Evolutionary conservation across 441 rosid genomes (phyloP).

Genomic region (Brassica hybrid): DNA sequence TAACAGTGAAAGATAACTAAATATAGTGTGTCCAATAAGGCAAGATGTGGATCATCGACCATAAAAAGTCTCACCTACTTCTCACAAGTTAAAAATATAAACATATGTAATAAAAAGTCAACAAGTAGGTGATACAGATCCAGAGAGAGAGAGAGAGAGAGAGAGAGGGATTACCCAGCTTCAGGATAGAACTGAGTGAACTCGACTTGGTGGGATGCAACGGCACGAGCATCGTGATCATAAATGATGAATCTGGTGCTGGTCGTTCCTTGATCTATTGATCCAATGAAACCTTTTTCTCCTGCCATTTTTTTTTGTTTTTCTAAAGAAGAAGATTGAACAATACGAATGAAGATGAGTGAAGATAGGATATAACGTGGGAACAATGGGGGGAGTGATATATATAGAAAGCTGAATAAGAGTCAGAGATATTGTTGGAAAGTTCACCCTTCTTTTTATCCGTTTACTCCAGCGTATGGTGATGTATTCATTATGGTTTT

Average conservation of each 20-base stretch:
- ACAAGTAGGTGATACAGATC: background rate
- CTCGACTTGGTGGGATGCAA: conserved; percentile 93
- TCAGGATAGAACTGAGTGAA: too few relatives aligned
- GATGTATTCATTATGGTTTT: conserved; percentile 23
- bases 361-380: background rate
- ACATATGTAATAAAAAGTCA: background rate
- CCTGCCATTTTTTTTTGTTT: conserved; percentile 40
- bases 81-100: background rate
- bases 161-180: conserved; percentile 61
- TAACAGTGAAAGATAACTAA: background rate
- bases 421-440: conserved; percentile 21
- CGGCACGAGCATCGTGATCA: conserved; percentile 49
- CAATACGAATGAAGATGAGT: background rate
- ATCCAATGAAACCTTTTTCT: conserved; percentile 53
- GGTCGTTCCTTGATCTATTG: conserved; percentile 96
- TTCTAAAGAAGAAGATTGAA: background rate
- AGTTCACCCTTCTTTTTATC: conserved; percentile 15
- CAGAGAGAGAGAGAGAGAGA: background rate
- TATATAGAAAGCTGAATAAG: conserved; percentile 8
- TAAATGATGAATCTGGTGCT: conserved; percentile 91
- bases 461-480: conserved; percentile 2
- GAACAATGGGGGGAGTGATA: background rate
- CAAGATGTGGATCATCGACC: background rate
- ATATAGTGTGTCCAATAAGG: background rate
- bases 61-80: background rate